Percentiles rank a stretch among this genome's conserved stretches.
phyloP scores from a whole-genome alignment of 768 basidiomycete genomes.

The Boletus reticulatus region DNA sequence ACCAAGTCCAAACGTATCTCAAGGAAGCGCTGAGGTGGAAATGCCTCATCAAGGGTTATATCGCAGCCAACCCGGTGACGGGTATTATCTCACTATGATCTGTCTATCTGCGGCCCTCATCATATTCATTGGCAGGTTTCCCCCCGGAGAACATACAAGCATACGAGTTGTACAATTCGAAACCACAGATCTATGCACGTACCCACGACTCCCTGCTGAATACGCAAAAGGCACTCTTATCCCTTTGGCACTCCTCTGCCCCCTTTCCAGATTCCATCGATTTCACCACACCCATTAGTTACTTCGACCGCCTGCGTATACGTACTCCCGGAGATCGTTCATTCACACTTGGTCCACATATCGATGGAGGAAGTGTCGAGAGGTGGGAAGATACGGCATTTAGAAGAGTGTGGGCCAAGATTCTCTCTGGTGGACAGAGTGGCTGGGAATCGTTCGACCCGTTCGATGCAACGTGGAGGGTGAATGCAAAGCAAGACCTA shows the following conservation, averaged over 20 bases:
- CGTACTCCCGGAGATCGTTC: slow-evolving; percentile 66
- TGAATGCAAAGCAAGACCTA: slow-evolving; percentile 56
- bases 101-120: neutral
- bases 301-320: slow-evolving; percentile 75
- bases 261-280: slow-evolving; percentile 41
- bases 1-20: neutral
- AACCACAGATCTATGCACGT: slow-evolving; percentile 61
- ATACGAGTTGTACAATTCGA: slow-evolving; percentile 72
- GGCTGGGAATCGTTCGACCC: slow-evolving; percentile 50
- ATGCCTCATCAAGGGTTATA: slow-evolving; percentile 49
- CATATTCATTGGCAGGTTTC: slow-evolving; percentile 44
- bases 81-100: slow-evolving; percentile 32
- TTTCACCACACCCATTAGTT: slow-evolving; percentile 62
- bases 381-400: slow-evolving; percentile 53
- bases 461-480: slow-evolving; percentile 45
- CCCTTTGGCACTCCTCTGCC: slow-evolving; percentile 51
- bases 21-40: slow-evolving; percentile 66
- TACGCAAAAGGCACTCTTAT: slow-evolving; percentile 56
- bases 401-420: slow-evolving; percentile 39
- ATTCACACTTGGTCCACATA: slow-evolving; percentile 66
- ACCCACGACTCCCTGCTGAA: slow-evolving; percentile 58
- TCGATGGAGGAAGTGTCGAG: slow-evolving; percentile 52
- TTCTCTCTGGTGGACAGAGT: slow-evolving; percentile 40
- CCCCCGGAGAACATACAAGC: slow-evolving; percentile 68
- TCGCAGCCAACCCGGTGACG: slow-evolving; percentile 50